These are phyloP conservation scores for Russula brevipes DNA, from an alignment of 768 basidiomycete species.

Conservation along the genomic window DNA sequence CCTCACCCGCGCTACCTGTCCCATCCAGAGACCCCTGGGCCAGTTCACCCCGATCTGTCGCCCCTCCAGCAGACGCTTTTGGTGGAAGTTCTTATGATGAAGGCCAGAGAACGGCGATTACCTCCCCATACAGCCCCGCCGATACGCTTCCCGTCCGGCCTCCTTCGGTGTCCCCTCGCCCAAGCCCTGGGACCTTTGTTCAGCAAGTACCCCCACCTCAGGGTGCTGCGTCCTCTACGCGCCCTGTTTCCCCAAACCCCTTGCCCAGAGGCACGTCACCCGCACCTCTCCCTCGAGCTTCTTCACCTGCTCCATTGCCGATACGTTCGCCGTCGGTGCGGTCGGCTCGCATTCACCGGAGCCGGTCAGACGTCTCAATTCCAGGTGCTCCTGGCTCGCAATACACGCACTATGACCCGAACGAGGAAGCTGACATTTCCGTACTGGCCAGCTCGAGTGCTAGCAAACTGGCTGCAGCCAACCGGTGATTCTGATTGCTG, in stretches of 20 bases:
- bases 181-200: conserved; percentile 2
- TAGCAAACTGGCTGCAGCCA: conserved; percentile 1
- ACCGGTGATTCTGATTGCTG: background rate
- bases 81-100: background rate
- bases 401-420: conserved; percentile 22
- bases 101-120: background rate
- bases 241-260: conserved; percentile 13
- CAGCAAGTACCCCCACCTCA: conserved; percentile 7
- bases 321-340: conserved; percentile 20
- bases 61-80: background rate
- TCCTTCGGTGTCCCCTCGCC: conserved; percentile 17
- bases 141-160: conserved; percentile 16
- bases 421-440: conserved; percentile 19
- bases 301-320: conserved; percentile 16
- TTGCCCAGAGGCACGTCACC: conserved; percentile 16
- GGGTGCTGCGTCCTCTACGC: background rate
- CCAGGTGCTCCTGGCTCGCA: conserved; percentile 22
- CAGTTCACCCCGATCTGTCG: background rate
- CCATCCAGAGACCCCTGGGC: conserved; percentile 5
- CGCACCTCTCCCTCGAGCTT: conserved; percentile 16
- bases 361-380: conserved; percentile 16
- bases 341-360: conserved; percentile 1
- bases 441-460: conserved; percentile 18
- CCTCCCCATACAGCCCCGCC: conserved; percentile 4
- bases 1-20: conserved; percentile 9